phyloP scores from a whole-genome alignment of 345 rosid species.

The Boechera divaricarpa region DNA sequence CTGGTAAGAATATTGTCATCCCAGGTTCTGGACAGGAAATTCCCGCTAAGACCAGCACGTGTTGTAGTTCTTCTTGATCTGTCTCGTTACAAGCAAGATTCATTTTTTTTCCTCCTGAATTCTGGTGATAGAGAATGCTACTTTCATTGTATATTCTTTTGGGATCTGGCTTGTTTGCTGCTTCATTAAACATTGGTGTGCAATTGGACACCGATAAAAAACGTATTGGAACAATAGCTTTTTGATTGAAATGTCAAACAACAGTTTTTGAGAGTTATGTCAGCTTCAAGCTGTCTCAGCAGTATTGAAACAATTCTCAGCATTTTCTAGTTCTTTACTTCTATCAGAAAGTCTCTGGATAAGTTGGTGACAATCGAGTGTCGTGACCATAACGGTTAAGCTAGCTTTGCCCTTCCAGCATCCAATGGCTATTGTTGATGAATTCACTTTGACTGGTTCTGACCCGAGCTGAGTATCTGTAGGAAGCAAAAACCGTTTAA shows the following conservation, averaged over 20 bases:
- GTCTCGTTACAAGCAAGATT: constrained; percentile 16
- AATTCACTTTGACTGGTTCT: constrained; percentile 49
- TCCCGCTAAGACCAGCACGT: constrained; percentile 60
- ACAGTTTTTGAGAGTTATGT: constrained; percentile 12
- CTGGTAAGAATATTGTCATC: constrained; percentile 71
- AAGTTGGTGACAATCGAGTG: constrained; percentile 82
- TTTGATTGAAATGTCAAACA: constrained; percentile 22
- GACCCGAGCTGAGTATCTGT: constrained; percentile 51
- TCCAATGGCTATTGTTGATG: constrained; percentile 77
- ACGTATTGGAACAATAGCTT: constrained; percentile 31
- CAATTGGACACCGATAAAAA: constrained; percentile 34
- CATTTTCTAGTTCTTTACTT: constrained; percentile 19
- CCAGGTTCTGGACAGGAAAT: constrained; percentile 77
- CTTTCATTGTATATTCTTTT: constrained; percentile 42
- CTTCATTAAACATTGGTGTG: constrained; percentile 39
- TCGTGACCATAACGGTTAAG: constrained; percentile 85
- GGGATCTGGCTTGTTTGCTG: constrained; percentile 34
- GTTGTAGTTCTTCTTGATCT: constrained; percentile 62
- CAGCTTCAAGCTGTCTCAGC: neutral
- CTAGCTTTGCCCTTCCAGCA: constrained; percentile 92
- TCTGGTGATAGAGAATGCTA: constrained; percentile 33
- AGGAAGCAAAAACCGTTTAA: neutral
- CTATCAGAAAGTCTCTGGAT: constrained; percentile 64
- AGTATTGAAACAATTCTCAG: neutral
- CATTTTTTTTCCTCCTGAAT: neutral